These are phyloP conservation scores for Suhomyces maxii DNA, from an alignment of 1,139 yeast genomes.

Conservation along the genomic window DNA sequence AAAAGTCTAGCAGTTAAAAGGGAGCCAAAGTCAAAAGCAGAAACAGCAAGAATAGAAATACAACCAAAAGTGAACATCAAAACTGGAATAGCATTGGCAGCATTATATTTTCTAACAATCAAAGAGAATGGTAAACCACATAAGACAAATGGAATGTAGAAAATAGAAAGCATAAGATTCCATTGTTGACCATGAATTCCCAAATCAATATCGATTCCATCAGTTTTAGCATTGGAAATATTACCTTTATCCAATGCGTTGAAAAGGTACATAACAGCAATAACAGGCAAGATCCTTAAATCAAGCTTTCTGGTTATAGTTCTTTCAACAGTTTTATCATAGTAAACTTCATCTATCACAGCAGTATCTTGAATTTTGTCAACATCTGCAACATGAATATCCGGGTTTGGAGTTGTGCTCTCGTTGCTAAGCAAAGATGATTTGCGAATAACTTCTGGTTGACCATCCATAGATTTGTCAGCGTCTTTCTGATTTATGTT, in stretches of 20 bases:
- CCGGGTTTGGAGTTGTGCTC: not conserved
- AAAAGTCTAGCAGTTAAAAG: constrained; percentile 23
- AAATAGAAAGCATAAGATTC: constrained; percentile 27
- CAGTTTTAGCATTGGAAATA: constrained; percentile 25
- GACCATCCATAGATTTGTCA: constrained; percentile 1
- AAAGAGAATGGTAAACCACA: constrained; percentile 22
- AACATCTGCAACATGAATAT: not conserved
- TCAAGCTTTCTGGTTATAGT: constrained; percentile 35
- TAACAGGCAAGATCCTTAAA: constrained; percentile 29
- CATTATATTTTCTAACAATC: constrained; percentile 21
- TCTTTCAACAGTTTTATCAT: constrained; percentile 23
- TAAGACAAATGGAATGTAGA: constrained; percentile 23
- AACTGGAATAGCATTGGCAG: constrained; percentile 23
- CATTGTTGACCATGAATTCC: constrained; percentile 21
- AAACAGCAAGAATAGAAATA: constrained; percentile 18
- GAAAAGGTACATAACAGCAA: constrained; percentile 29
- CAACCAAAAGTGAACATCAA: constrained; percentile 24
- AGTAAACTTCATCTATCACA: constrained; percentile 9
- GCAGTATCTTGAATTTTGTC: not conserved
- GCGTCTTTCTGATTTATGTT: not conserved
- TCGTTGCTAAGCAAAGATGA: constrained; percentile 9
- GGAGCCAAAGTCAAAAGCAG: constrained; percentile 20
- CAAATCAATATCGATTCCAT: constrained; percentile 21
- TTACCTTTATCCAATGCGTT: constrained; percentile 30
- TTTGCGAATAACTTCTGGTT: constrained; percentile 9